Percentiles rank a stretch among this genome's conserved stretches.
Evolutionary conservation across 2,329 filamentous ascomycete genomes (phyloP).

Genomic region (Diplodia mutila): DNA sequence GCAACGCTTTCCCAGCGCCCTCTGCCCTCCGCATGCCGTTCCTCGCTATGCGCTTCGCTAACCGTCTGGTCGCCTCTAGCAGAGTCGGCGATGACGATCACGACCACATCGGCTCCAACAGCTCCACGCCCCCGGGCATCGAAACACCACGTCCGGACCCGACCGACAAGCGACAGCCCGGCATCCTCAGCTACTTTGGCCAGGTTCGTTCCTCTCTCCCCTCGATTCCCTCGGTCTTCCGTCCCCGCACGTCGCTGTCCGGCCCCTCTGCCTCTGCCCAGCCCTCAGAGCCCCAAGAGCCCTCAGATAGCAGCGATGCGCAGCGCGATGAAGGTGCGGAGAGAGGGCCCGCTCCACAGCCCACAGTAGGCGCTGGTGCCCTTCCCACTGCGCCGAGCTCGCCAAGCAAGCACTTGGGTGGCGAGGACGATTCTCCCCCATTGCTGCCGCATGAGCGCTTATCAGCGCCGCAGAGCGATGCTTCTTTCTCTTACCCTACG

Average conservation of each 20-base stretch:
- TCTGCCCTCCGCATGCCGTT: not conserved
- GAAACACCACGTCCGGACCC: slow-evolving; percentile 92
- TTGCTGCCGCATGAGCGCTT: slow-evolving; percentile 43
- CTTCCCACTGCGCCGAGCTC: slow-evolving; percentile 43
- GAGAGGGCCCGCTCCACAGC: not conserved
- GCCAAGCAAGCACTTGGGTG: slow-evolving; percentile 28
- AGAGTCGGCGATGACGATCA: slow-evolving; percentile 63
- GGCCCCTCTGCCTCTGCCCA: slow-evolving; percentile 44
- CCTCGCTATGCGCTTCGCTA: slow-evolving; percentile 37
- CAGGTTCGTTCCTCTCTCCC: slow-evolving; percentile 87
- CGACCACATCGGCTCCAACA: slow-evolving; percentile 77
- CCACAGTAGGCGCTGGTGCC: slow-evolving; percentile 26
- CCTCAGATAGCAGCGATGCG: slow-evolving; percentile 21
- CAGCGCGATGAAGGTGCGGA: slow-evolving; percentile 25
- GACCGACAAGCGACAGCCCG: slow-evolving; percentile 91
- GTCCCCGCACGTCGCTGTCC: slow-evolving; percentile 45
- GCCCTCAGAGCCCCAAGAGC: slow-evolving; percentile 36
- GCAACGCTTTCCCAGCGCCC: slow-evolving; percentile 24
- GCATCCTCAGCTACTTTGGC: slow-evolving; percentile 92
- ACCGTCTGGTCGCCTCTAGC: slow-evolving; percentile 43
- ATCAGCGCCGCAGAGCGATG: slow-evolving; percentile 28
- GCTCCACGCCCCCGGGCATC: slow-evolving; percentile 86
- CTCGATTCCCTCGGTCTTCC: slow-evolving; percentile 50
- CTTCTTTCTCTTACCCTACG: slow-evolving; percentile 42
- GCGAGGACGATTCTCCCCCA: slow-evolving; percentile 35